Evolutionary conservation across 1,284 basidiomycete species (phyloP), one percentile per base, ranked within the genome.

Genomic region (Nidula niveotomentosa): DNA sequence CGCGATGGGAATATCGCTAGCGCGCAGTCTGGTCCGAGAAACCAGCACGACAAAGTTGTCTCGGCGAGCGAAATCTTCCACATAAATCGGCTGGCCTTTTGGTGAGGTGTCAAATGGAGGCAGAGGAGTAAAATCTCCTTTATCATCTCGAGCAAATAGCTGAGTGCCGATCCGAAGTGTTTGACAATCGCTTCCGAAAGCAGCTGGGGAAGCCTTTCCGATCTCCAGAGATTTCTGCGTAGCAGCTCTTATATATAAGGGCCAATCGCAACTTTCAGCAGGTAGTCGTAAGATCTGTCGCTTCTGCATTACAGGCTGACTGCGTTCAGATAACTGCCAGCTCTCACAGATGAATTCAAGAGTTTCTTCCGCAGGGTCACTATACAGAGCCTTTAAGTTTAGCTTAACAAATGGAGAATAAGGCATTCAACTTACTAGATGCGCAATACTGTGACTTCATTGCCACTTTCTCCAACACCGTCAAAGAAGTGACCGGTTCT

Each of bases 81-180:
- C 33, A 52, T 53, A 57, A 33, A 47, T 17, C 5, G 48, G 50
- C 33, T 48, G 23, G 30, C 45, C 35, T 17, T 41, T 12, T 30
- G 30, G 30, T 5, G 30, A 30, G 30, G 30, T 6, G 30, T 30
- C 30, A 30, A 30, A 30, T 30, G 30, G 30, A 30, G 51, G 36
- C 6, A 58, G 36, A 13, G 58, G 36, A 8, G 18, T 41, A 46
- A 63, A 67, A 17, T 50, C 47, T 30, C 54, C 52, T 2, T 49
- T 6, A 5, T 55, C 36, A 36, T 66, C 53, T 15, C 58, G 53
- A 6, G 13, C 41, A 43, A 66, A 66, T 36, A 66, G 36, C 45
- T 62, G 61, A 12, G 62, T 46, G 9, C 67, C 66, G 17, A 69
- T 60, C 18, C 66, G 63, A 10, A 69, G 55, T 15, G 56, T 47